Evolutionary conservation across 495 filamentous ascomycete species (phyloP), one percentile per base, ranked within the genome.

Genomic region (Rhypophila decipiens): DNA sequence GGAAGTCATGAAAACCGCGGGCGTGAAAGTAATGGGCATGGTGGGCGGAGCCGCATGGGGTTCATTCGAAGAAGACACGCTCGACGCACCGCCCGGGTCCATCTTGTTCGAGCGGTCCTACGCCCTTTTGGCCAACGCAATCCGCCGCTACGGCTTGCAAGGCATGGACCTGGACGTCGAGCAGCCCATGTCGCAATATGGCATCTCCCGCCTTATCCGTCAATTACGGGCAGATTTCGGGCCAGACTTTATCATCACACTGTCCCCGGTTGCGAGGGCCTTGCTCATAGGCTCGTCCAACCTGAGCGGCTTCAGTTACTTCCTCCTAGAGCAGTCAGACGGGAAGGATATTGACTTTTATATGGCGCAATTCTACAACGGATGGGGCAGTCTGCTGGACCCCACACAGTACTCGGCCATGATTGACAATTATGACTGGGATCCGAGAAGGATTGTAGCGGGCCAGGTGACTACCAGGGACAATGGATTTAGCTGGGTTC

Each of bases 101-200:
- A 42, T 55, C 0, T n/a, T n/a, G n/a, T 90, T 90, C 50, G 83
- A 86, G 58, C 51, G 40, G 3, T 87, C 79, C 61, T 94, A 94
- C 60, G 59, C 45, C 0, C 83, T 82, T 7, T 68, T 94, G 12
- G 68, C 74, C 11, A 68, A 77, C 23, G 63, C 83, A 42, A 73
- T 94, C 29, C 65, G 67, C 10, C 66, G 69, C 10, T 69, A 80
- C 55, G 61, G 60, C 2, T 68, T 91, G 4, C 70, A 90, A 22
- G 88, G 88, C 0, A 53, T 95, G 5, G 88, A 95, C 58, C 74
- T 95, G 13, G 88, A 95, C 55, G 86, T 94, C 33, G 88, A 95
- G 60, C 85, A 94, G 63, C 40, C 55, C 2, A 90, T 90, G 81
- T 82, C 81, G 12, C 70, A 88, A 12, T 38, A 36, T 1, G 87